Conservation (phyloP, 2,329 filamentous ascomycete species). For the Penicillium sp. region DNA sequence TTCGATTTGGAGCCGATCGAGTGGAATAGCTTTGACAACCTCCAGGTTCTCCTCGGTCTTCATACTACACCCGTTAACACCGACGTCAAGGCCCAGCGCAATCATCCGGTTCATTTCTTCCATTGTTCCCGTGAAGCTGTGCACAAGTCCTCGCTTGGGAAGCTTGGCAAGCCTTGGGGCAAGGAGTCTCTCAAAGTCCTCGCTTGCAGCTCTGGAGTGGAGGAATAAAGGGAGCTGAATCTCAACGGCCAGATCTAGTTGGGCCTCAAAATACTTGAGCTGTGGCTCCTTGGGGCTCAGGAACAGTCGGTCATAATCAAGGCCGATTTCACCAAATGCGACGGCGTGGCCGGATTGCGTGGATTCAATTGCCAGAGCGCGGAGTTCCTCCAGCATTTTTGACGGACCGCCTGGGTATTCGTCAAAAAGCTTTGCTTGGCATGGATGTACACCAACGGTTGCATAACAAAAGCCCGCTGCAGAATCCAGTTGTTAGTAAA, state of each 20-base stretch:
- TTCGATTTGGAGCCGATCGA: constrained; percentile 85
- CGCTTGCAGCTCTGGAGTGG: constrained; percentile 82
- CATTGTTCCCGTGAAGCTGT: constrained; percentile 86
- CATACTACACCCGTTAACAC: constrained; percentile 94
- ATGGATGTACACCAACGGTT: constrained; percentile 92
- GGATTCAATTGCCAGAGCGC: constrained; percentile 59
- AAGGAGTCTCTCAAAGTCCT: constrained; percentile 76
- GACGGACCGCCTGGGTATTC: constrained; percentile 48
- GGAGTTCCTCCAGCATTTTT: constrained; percentile 57
- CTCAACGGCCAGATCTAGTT: constrained; percentile 73
- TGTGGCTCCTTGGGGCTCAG: constrained; percentile 77
- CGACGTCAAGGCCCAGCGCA: constrained; percentile 78
- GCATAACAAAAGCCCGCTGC: constrained; percentile 77
- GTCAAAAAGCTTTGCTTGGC: constrained; percentile 76
- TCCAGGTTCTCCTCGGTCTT: constrained; percentile 89
- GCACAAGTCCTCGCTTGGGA: constrained; percentile 77
- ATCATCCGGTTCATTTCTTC: constrained; percentile 82
- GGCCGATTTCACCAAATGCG: constrained; percentile 90
- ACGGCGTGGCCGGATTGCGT: constrained; percentile 60
- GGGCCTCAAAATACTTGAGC: constrained; percentile 77
- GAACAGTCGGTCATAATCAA: constrained; percentile 91
- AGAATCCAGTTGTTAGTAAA: not conserved
- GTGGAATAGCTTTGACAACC: constrained; percentile 73
- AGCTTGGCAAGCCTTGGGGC: constrained; percentile 62
- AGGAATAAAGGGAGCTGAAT: constrained; percentile 85